These are phyloP conservation scores for Pseudonitzschia delicatissima DNA, from an alignment of 108 stramenopile species.

Conservation along the genomic window DNA sequence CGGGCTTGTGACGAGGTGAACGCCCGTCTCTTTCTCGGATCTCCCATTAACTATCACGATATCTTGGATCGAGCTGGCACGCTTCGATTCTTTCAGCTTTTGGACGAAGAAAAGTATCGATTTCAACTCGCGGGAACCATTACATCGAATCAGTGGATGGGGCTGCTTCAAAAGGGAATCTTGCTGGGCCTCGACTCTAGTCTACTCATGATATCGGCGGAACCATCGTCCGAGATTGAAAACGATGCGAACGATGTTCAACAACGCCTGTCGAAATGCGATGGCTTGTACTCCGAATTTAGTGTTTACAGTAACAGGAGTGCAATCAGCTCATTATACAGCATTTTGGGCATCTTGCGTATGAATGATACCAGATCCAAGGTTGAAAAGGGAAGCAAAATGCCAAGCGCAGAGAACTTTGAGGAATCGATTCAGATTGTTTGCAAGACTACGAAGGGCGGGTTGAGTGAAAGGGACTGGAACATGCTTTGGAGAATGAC, in stretches of 20 bases:
- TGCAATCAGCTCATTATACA: constrained; percentile 14
- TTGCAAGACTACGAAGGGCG: constrained; percentile 12
- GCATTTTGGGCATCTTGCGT: constrained; percentile 11
- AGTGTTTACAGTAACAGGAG: constrained; percentile 23
- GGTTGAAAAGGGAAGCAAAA: background rate
- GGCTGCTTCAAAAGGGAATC: constrained; percentile 11
- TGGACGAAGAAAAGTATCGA: constrained; percentile 13
- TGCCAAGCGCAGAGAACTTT: background rate
- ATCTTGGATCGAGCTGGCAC: constrained; percentile 7
- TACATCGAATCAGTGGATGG: constrained; percentile 23
- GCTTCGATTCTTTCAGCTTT: constrained; percentile 15
- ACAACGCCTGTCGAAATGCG: constrained; percentile 19
- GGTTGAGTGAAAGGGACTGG: constrained; percentile 1
- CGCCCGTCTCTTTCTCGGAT: constrained; percentile 19
- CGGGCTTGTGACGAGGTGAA: constrained; percentile 13
- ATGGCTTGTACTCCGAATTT: constrained; percentile 24
- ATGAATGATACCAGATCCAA: background rate
- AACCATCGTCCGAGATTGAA: background rate
- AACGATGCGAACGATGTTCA: background rate
- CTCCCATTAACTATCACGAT: constrained; percentile 28
- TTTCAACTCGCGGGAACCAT: constrained; percentile 16
- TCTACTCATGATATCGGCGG: constrained; percentile 8
- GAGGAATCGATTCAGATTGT: constrained; percentile 19
- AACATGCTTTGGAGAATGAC: constrained; percentile 28
- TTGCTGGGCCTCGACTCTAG: constrained; percentile 15